Conservation (phyloP, 139 green algal species). For the Edaphochlamys debaryana region DNA sequence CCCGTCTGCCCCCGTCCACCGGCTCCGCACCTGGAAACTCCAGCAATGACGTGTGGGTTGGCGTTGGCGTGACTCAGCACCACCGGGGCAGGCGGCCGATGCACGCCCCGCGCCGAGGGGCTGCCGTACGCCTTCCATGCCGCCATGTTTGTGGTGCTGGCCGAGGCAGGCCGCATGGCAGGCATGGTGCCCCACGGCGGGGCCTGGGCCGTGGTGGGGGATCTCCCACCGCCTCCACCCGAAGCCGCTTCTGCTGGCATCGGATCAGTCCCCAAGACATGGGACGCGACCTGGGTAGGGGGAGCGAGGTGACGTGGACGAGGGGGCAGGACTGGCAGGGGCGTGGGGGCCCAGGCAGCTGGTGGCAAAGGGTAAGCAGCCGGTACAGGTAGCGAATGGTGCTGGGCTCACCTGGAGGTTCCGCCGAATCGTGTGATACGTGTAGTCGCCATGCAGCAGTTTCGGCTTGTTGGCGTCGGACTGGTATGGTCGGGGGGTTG, state of each 20-base stretch:
- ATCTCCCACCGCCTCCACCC: no score
- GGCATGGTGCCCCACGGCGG: no score
- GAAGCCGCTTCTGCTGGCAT: no score
- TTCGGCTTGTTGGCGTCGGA: conserved; percentile 5
- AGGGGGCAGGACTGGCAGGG: background rate
- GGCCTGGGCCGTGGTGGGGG: no score
- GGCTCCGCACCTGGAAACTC: background rate
- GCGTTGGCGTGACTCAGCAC: background rate
- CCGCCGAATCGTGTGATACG: background rate
- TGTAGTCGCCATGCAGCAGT: conserved; percentile 26
- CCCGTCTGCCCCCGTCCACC: no score
- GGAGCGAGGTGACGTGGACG: background rate
- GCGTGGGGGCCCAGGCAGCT: no score
- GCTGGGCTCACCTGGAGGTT: conserved; percentile 12
- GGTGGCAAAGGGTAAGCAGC: no score
- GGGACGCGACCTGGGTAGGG: conserved; percentile 4
- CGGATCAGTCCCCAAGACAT: background rate
- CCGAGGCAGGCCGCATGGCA: conserved; percentile 16
- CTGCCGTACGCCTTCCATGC: conserved; percentile 54
- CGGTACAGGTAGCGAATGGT: no score
- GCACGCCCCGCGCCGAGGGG: conserved; percentile 16
- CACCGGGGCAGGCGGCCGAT: conserved; percentile 1
- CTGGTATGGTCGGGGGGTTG: no score
- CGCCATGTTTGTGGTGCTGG: conserved; percentile 5
- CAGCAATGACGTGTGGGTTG: background rate